Evolutionary conservation across 352 stramenopile genomes (phyloP).

Genomic region (Phytopythium sindhum): DNA sequence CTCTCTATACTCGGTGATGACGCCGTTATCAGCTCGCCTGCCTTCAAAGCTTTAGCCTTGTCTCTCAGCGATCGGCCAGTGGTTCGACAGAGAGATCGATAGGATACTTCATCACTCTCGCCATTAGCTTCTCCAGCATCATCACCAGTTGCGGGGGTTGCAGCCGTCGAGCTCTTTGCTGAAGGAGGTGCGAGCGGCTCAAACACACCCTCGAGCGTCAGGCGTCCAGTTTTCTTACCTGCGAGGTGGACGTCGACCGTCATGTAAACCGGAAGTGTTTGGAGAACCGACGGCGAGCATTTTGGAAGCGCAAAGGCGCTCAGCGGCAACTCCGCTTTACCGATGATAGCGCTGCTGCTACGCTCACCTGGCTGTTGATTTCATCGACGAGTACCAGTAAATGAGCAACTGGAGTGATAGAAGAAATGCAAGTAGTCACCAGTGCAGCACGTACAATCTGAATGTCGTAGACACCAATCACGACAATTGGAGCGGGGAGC

Average conservation of each 20-base stretch:
- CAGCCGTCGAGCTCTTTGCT: neutral
- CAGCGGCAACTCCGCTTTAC: slow-evolving; percentile 37
- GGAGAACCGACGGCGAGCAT: neutral
- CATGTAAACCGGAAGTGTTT: slow-evolving; percentile 18
- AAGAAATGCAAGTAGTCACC: too few species aligned
- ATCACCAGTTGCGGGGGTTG: slow-evolving; percentile 7
- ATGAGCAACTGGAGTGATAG: too few species aligned
- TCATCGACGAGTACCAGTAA: too few species aligned
- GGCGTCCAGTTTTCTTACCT: slow-evolving; percentile 27
- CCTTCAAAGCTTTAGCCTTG: slow-evolving; percentile 11
- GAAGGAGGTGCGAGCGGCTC: slow-evolving; percentile 19
- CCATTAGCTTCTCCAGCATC: neutral
- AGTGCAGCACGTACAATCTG: slow-evolving; percentile 40
- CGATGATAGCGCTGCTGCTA: slow-evolving; percentile 27
- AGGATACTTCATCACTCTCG: neutral
- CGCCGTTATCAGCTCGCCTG: neutral
- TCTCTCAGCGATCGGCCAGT: slow-evolving; percentile 8
- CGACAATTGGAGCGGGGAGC: slow-evolving; percentile 34
- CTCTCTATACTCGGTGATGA: neutral
- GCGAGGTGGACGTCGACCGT: slow-evolving; percentile 26
- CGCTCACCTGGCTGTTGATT: slow-evolving; percentile 39
- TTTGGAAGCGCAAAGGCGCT: slow-evolving; percentile 27
- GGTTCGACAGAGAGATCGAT: slow-evolving; percentile 8
- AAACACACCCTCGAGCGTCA: slow-evolving; percentile 39
- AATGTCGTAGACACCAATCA: slow-evolving; percentile 44